These are phyloP conservation scores for Brasenia schreberi DNA, from an alignment of 164 flowering plant species.

Conservation along the genomic window DNA sequence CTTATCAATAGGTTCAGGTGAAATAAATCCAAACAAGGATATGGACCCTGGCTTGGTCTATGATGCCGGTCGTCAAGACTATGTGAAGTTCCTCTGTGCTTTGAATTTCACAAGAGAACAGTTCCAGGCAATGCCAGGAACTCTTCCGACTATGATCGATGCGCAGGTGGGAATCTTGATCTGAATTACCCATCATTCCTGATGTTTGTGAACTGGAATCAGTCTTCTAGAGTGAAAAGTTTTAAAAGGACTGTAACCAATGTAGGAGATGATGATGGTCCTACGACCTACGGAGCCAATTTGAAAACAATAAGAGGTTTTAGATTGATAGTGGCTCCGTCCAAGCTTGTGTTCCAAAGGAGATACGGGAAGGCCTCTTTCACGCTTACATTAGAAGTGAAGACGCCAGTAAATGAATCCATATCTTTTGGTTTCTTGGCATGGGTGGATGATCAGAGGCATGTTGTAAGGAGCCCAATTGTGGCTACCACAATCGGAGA, in stretches of 20 bases:
- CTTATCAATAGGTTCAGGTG: constrained; percentile 56
- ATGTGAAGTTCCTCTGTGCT: constrained; percentile 40
- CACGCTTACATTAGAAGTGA: constrained; percentile 3
- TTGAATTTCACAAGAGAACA: constrained; percentile 33
- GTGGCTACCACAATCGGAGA: constrained; percentile 10
- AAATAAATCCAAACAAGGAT: constrained; percentile 53
- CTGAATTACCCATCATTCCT: constrained; percentile 70
- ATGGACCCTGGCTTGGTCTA: constrained; percentile 61
- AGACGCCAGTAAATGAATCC: neutral
- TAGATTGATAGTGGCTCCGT: constrained; percentile 31
- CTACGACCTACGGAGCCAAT: constrained; percentile 23
- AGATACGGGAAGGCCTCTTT: constrained; percentile 32
- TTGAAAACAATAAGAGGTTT: neutral
- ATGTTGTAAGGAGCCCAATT: constrained; percentile 39
- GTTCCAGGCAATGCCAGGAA: constrained; percentile 28
- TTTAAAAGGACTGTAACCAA: constrained; percentile 49
- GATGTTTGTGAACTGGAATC: constrained; percentile 16
- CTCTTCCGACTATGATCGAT: constrained; percentile 16
- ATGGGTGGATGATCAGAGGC: constrained; percentile 26
- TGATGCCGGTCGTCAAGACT: constrained; percentile 28
- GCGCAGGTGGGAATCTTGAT: constrained; percentile 25
- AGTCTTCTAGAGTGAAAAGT: constrained; percentile 7
- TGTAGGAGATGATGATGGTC: constrained; percentile 27
- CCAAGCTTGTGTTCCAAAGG: constrained; percentile 25
- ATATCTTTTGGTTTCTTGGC: constrained; percentile 14